These are phyloP conservation scores for Cystofilobasidium ferigula DNA, from an alignment of 768 basidiomycete species.

Conservation along the genomic window DNA sequence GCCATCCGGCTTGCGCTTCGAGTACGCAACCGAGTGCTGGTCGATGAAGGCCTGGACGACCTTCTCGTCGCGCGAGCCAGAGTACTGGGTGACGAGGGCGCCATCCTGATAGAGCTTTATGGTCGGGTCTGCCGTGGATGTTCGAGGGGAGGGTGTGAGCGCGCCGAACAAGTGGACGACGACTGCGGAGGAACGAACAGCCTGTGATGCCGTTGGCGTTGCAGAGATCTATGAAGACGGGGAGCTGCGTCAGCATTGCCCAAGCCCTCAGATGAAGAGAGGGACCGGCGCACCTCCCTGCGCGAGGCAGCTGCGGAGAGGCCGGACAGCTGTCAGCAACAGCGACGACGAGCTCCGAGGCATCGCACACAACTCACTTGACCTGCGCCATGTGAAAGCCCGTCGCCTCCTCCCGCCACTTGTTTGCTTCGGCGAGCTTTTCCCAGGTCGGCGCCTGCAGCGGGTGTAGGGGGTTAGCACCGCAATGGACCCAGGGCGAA, in stretches of 20 bases:
- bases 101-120: slow-evolving; percentile 50
- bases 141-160: not conserved
- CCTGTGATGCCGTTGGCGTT: slow-evolving; percentile 53
- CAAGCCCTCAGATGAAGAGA: not conserved
- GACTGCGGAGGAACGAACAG: slow-evolving; percentile 37
- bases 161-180: not conserved
- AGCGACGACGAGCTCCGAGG: not conserved
- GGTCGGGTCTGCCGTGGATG: slow-evolving; percentile 46
- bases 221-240: slow-evolving; percentile 57
- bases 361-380: slow-evolving; percentile 29
- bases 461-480: not conserved
- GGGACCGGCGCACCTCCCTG: slow-evolving; percentile 53
- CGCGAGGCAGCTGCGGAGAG: slow-evolving; percentile 49
- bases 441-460: slow-evolving; percentile 59
- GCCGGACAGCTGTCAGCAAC: not conserved
- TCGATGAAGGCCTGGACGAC: slow-evolving; percentile 6
- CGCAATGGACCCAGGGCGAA: not conserved
- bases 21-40: not conserved
- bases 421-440: slow-evolving; percentile 45
- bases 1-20: slow-evolving; percentile 7
- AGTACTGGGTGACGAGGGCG: not conserved
- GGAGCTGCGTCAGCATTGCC: not conserved
- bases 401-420: slow-evolving; percentile 41
- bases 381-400: slow-evolving; percentile 65
- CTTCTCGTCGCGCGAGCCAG: not conserved